Evolutionary conservation across 768 basidiomycete genomes (phyloP), one percentile per base, ranked within the genome.

Genomic region (Lactarius psammicola): DNA sequence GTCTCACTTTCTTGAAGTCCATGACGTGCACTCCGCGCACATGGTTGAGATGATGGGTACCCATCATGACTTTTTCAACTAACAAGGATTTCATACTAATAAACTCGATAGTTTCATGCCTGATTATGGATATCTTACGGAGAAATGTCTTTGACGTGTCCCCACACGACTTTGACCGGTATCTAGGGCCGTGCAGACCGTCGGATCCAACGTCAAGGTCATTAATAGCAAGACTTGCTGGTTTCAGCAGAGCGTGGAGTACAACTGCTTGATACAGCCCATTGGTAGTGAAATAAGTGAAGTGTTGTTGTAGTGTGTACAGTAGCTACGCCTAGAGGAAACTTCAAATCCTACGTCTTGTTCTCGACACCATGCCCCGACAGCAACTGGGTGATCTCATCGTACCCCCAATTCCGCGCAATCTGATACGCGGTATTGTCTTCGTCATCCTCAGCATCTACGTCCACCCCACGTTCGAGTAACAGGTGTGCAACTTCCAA

Each of bases 51-150:
- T 68, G 61, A 68, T 68, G 17, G 68, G 68, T 69, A 59, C 13
- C 20, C 18, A 13, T 36, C 54, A 18, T 7, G 1, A 15, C 46
- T 38, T 63, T 23, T 13, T 26, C 20, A 7, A 20, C 7, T 49
- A 13, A 3, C n/a, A 17, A 40, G 11, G 7, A 31, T 57, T 31
- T 15, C 26, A 26, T 28, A 20, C 63, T 59, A 55, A 61, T 30
- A 38, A 28, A 8, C 20, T 15, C 11, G 17, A 20, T 30, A 68
- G 66, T 64, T 9, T 68, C 68, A 3, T 69, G 67, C n/a, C 46
- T 69, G 51, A 60, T 69, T 18, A 68, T 69, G 62, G 66, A 69
- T 54, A 64, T 69, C 15, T 49, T 69, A 23, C 63, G 68, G 20
- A 68, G 66, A 42, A 68, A 69, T 55, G 55, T 62, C 8, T 68